Evolutionary conservation across 129 eudicot genomes (phyloP).

Genomic region (Flaveria sonorensis): DNA sequence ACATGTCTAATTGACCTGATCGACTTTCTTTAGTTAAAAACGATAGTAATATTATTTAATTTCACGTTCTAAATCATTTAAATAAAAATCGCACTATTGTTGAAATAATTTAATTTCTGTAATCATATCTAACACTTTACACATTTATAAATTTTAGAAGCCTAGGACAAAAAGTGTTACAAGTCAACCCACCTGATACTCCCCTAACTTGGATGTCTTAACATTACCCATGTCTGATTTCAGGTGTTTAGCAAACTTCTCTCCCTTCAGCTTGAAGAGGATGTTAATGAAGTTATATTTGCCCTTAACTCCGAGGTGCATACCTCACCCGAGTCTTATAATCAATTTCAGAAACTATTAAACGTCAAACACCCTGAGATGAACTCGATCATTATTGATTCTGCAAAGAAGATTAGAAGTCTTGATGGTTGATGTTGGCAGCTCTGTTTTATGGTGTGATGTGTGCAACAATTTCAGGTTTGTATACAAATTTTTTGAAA

Average conservation of each 20-base stretch:
- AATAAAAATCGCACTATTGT: too few species aligned
- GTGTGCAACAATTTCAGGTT: constrained; percentile 11
- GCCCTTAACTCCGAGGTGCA: constrained; percentile 49
- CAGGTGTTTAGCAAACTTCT: constrained; percentile 78
- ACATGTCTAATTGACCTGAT: too few species aligned
- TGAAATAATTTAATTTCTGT: background rate
- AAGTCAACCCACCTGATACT: background rate
- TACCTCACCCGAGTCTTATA: constrained; percentile 48
- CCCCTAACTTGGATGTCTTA: background rate
- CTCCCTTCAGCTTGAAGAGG: constrained; percentile 78
- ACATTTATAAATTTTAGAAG: background rate
- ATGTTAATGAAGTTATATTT: constrained; percentile 83
- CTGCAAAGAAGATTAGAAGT: constrained; percentile 53
- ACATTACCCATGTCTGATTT: constrained; percentile 12
- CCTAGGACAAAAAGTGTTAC: background rate
- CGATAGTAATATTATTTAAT: too few species aligned
- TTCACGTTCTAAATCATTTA: too few species aligned
- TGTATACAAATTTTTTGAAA: background rate
- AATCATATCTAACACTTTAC: background rate
- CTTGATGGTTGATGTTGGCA: constrained; percentile 37
- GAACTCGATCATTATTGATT: constrained; percentile 42
- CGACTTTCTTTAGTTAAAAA: too few species aligned
- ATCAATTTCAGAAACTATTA: constrained; percentile 47
- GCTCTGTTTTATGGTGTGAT: constrained; percentile 12
- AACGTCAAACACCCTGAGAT: constrained; percentile 50